Conservation (phyloP, 2,329 filamentous ascomycete genomes). For the Lecanicillium sp. region DNA sequence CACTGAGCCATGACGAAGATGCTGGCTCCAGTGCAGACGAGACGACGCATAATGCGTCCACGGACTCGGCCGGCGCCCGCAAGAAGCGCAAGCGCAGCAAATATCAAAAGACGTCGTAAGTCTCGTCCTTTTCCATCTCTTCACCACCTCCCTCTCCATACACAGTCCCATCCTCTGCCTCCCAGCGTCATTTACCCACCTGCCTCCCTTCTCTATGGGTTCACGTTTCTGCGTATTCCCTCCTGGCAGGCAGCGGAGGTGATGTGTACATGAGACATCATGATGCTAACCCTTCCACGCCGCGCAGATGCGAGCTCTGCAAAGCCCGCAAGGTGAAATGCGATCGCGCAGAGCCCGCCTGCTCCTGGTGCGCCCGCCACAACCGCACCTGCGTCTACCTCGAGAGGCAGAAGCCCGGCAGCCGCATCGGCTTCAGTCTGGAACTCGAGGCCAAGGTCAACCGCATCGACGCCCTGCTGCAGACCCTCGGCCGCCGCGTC, state of each 20-base stretch:
- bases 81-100: conserved; percentile 33
- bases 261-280: too few relatives aligned
- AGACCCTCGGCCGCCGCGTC: conserved; percentile 32
- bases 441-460: conserved; percentile 51
- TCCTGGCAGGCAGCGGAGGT: too few relatives aligned
- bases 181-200: too few relatives aligned
- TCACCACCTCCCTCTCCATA: neutral
- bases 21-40: conserved; percentile 28
- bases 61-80: conserved; percentile 15
- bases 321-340: conserved; percentile 38
- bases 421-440: conserved; percentile 52
- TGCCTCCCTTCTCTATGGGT: too few relatives aligned
- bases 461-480: conserved; percentile 40
- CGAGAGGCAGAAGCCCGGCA: conserved; percentile 62
- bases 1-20: conserved; percentile 11
- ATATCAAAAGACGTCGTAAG: conserved; percentile 36
- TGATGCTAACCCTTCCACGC: too few relatives aligned
- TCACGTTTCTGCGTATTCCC: too few relatives aligned
- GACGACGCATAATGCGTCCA: conserved; percentile 17
- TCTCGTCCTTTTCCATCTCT: conserved; percentile 3
- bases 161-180: too few relatives aligned
- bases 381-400: conserved; percentile 60
- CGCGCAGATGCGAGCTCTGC: conserved; percentile 33
- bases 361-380: conserved; percentile 65
- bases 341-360: conserved; percentile 51